Conservation (phyloP, 2,329 filamentous ascomycete genomes). For the Aquanectria penicillioides region DNA sequence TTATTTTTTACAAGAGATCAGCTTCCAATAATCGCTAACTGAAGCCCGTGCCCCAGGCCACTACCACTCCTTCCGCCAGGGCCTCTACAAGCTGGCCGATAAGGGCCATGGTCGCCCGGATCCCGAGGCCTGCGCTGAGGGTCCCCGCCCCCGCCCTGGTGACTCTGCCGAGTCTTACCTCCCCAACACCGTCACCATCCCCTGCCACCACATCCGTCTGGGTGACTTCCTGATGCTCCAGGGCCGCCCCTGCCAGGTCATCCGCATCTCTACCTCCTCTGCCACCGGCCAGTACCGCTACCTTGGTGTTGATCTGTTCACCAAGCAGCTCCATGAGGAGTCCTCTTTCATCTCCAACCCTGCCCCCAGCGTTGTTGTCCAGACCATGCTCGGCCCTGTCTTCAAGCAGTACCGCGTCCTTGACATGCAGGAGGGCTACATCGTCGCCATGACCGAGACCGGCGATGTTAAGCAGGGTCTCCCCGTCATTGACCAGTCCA, state of each 20-base stretch:
- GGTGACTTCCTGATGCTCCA: constrained; percentile 99
- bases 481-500: constrained; percentile 93
- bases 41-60: constrained; percentile 59
- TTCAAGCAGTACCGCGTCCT: constrained; percentile 99
- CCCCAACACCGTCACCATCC: constrained; percentile 94
- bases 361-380: constrained; percentile 93
- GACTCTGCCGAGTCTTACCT: constrained; percentile 49
- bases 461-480: constrained; percentile 98
- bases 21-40: constrained; percentile 10
- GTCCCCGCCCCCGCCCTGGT: constrained; percentile 41
- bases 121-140: constrained; percentile 52
- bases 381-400: constrained; percentile 99
- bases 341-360: constrained; percentile 98
- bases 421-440: constrained; percentile 86
- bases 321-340: constrained; percentile 99
- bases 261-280: constrained; percentile 97
- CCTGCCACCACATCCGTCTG: constrained; percentile 99
- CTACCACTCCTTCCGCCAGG: constrained; percentile 68
- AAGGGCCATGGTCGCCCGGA: constrained; percentile 62
- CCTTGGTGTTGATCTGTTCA: constrained; percentile 99
- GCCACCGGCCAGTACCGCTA: constrained; percentile 99
- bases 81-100: constrained; percentile 67
- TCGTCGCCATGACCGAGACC: constrained; percentile 98
- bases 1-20: background rate
- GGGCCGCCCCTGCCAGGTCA: constrained; percentile 99